Conservation (phyloP, 208 protist species). For the Lotmaria passim region DNA sequence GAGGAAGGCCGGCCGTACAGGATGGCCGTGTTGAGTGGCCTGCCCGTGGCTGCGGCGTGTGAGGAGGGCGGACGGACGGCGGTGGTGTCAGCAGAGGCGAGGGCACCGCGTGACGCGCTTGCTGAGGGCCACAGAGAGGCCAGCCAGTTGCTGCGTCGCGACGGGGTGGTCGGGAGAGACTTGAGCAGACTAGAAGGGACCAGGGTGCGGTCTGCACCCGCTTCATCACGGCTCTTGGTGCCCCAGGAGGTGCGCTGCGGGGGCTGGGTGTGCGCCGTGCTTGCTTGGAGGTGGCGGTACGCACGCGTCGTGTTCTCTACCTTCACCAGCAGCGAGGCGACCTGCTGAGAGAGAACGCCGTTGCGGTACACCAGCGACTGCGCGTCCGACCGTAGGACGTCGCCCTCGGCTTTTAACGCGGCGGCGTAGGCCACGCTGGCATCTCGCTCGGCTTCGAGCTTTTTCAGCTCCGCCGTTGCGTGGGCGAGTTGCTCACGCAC, state of each 20-base stretch:
- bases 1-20: conserved; percentile 5
- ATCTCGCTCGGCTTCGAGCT: conserved; percentile 11
- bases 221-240: background rate
- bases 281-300: conserved; percentile 21
- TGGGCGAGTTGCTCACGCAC: conserved; percentile 31
- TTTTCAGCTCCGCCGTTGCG: conserved; percentile 20
- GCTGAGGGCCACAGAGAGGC: conserved; percentile 19
- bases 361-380: conserved; percentile 75
- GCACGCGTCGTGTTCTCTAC: conserved; percentile 31
- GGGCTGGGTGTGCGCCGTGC: background rate
- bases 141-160: conserved; percentile 24
- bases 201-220: background rate
- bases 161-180: conserved; percentile 8
- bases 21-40: conserved; percentile 13
- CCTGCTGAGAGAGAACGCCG: conserved; percentile 72
- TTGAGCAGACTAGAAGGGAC: conserved; percentile 2
- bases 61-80: background rate
- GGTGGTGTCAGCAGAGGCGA: background rate
- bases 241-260: background rate
- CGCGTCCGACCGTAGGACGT: conserved; percentile 54
- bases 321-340: conserved; percentile 68
- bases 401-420: conserved; percentile 44
- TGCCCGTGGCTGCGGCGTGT: background rate
- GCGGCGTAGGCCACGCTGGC: conserved; percentile 34
- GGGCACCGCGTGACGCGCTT: background rate